Evolutionary conservation across 352 stramenopile species (phyloP).

Genomic region (Globisporangium emineosum): DNA sequence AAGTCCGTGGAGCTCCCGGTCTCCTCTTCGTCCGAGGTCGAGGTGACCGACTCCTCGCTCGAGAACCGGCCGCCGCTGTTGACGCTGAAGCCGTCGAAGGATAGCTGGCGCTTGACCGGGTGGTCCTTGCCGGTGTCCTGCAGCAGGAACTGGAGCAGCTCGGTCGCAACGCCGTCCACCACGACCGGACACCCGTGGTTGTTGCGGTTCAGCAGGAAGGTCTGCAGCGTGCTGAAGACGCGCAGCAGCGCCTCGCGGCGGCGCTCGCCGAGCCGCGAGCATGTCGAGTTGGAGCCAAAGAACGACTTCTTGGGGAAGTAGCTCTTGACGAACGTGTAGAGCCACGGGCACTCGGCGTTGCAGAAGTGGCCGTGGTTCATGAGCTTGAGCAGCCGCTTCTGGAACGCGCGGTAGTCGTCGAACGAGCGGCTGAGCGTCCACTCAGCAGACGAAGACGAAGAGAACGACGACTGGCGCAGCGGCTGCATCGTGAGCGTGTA

Average conservation of each 20-base stretch:
- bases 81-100: conserved; percentile 4
- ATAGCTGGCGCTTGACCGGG: conserved; percentile 2
- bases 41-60: conserved; percentile 19
- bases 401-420: conserved; percentile 29
- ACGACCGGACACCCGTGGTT: conserved; percentile 40
- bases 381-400: conserved; percentile 33
- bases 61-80: neutral
- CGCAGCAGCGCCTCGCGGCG: conserved; percentile 25
- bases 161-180: conserved; percentile 28
- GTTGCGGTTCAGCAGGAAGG: conserved; percentile 28
- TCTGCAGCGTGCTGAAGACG: conserved; percentile 32
- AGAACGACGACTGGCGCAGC: neutral
- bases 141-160: conserved; percentile 24
- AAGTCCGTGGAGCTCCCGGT: conserved; percentile 10
- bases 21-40: conserved; percentile 23
- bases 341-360: conserved; percentile 38
- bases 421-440: conserved; percentile 13
- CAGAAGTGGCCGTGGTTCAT: conserved; percentile 37
- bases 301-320: conserved; percentile 38
- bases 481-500: conserved; percentile 7
- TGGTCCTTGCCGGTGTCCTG: conserved; percentile 10
- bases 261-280: conserved; percentile 12
- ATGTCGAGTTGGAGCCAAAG: conserved; percentile 5
- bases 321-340: conserved; percentile 36
- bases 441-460: neutral